Evolutionary conservation across 148 eudicot genomes (phyloP), one percentile per base, ranked within the genome.

Genomic region (Heliosperma pusillum): DNA sequence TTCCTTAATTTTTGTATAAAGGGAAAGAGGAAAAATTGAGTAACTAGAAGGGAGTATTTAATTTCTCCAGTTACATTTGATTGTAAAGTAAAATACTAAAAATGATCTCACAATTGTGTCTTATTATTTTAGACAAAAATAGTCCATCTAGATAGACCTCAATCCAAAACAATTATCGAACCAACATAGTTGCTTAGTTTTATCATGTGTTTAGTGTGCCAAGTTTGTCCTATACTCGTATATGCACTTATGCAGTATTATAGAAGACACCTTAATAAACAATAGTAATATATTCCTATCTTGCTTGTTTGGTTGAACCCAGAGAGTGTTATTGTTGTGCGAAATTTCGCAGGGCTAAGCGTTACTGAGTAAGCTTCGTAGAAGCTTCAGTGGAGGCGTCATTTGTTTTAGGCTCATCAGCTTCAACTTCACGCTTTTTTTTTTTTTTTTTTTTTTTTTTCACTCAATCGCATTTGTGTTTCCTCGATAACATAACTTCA

Each of bases 361-460:
- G 65, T 42, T 56, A 40, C 3, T 1, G 0, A 63, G 59, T 50
- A 56, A 77, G 71, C 50, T 81, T 78, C 81, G 58, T 5, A 61
- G 81, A 74, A 81, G 75, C 66, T 81, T 81, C 81, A 19, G 1
- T 17, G 21, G 30, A 27, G 56, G 21, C 19, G 52, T 27, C 3
- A 7, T 7, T 52, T 57, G 26, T 68, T 36, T 68, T 33, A 1
- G 24, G 36, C 5, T 36, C 15, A 36, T 56, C 21, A 36, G 13
- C 73, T 70, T 70, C 60, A 24, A 12, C 42, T 52, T 70, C 59
- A 70, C 73, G 26, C 7, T 60, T 70, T 45, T 22, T 33, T 69
- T 30, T 33, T 5, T 61, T 26, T 30, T 60, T 22, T 60, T 60
- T 9, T 60, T 60, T 12, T 58, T 19, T 10, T 64, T 64, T 7